phyloP scores from a whole-genome alignment of 176 grass and related monocot species.

The Cocos nucifera region DNA sequence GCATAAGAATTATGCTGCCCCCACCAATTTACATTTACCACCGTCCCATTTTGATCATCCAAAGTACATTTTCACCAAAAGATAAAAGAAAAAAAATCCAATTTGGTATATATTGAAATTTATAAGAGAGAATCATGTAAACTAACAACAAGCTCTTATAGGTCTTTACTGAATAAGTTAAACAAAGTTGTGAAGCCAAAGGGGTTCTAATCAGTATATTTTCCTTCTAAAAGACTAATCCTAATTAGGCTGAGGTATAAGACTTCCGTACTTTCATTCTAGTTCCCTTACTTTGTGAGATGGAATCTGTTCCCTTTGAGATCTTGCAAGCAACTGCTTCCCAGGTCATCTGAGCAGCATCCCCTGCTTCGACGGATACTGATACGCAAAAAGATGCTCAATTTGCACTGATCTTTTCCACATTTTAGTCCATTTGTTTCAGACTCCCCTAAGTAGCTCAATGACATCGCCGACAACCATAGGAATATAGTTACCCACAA shows the following conservation, averaged over 20 bases:
- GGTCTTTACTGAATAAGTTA: too few species aligned
- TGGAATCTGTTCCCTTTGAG: constrained; percentile 35
- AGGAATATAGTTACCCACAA: constrained; percentile 46
- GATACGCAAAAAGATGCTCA: constrained; percentile 55
- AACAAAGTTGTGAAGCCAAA: too few species aligned
- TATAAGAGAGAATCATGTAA: too few species aligned
- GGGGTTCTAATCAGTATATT: too few species aligned
- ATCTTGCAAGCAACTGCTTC: constrained; percentile 49
- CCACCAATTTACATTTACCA: too few species aligned
- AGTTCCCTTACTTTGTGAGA: constrained; percentile 19
- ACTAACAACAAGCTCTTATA: too few species aligned
- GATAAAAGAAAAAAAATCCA: too few species aligned
- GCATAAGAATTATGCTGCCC: too few species aligned
- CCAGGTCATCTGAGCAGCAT: constrained; percentile 85
- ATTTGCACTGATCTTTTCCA: constrained; percentile 41
- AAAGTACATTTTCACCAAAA: too few species aligned
- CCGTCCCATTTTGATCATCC: too few species aligned
- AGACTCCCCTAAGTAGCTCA: constrained; percentile 43
- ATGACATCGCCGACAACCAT: constrained; percentile 72
- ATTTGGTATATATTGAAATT: too few species aligned
- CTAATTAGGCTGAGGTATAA: constrained; percentile 1
- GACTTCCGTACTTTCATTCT: constrained; percentile 8
- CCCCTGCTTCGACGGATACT: constrained; percentile 42
- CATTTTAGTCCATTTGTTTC: constrained; percentile 52
- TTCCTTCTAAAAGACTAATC: too few species aligned